These are phyloP conservation scores for Malania oleifera DNA, from an alignment of 164 flowering plant genomes.

Conservation along the genomic window DNA sequence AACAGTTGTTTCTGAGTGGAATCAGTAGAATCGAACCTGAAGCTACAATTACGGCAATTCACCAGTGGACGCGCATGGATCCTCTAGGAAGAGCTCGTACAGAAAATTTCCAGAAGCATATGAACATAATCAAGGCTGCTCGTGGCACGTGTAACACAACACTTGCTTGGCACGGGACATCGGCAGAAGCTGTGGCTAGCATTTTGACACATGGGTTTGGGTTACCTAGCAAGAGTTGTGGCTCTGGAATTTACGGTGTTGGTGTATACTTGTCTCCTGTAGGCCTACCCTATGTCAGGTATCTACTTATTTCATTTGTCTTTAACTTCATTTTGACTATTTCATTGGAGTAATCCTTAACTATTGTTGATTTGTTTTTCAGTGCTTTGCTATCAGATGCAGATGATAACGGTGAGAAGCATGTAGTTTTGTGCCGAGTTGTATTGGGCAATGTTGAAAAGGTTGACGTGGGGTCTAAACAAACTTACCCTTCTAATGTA, in stretches of 20 bases:
- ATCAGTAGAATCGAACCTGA: slow-evolving; percentile 15
- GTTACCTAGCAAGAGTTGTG: slow-evolving; percentile 11
- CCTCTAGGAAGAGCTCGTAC: slow-evolving; percentile 29
- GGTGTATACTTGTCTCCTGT: slow-evolving; percentile 40
- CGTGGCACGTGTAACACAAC: slow-evolving; percentile 35
- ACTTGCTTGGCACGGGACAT: slow-evolving; percentile 46
- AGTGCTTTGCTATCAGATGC: slow-evolving; percentile 36
- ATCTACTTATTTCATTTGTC: neutral
- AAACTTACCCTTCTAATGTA: slow-evolving; percentile 35
- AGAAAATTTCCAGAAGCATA: slow-evolving; percentile 31
- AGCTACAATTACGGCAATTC: slow-evolving; percentile 27
- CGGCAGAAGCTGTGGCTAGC: slow-evolving; percentile 23
- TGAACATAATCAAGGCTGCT: slow-evolving; percentile 27
- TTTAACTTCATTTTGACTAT: neutral
- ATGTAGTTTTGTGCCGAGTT: slow-evolving; percentile 51
- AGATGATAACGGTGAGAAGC: slow-evolving; percentile 41
- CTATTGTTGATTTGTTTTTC: slow-evolving; percentile 3
- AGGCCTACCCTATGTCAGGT: slow-evolving; percentile 40
- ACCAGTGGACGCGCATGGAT: slow-evolving; percentile 25
- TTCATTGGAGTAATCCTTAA: neutral
- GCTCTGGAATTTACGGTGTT: slow-evolving; percentile 27
- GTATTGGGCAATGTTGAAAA: slow-evolving; percentile 52
- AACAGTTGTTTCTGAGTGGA: slow-evolving; percentile 25
- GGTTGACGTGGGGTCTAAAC: slow-evolving; percentile 39
- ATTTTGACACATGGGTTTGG: slow-evolving; percentile 47